Percentiles rank a stretch among this genome's conserved stretches.
Evolutionary conservation across 164 flowering plant genomes (phyloP).

Genomic region (Magnolia sinica): DNA sequence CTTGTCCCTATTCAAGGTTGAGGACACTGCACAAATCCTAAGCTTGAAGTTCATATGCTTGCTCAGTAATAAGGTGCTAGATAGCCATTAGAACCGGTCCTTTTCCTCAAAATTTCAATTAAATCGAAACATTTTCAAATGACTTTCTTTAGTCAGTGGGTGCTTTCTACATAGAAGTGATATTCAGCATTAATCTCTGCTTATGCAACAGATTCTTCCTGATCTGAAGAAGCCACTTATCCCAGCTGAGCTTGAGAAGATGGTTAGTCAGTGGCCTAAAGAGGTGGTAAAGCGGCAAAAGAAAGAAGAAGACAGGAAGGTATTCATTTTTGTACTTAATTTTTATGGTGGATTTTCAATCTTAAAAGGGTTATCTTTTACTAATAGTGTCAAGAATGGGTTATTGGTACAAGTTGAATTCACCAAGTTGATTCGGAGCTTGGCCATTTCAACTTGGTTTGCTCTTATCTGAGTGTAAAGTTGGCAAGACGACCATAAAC

Average conservation of each 20-base stretch:
- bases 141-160: not conserved
- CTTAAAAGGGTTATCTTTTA: not conserved
- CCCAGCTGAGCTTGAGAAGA: conserved; percentile 52
- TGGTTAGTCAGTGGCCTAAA: conserved; percentile 70
- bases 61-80: no score
- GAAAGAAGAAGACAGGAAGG: conserved; percentile 54
- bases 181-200: not conserved
- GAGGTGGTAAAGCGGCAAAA: conserved; percentile 59
- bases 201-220: conserved; percentile 45
- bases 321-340: conserved; percentile 15
- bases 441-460: not conserved
- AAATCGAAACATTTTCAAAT: no score
- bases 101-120: no score
- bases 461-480: not conserved
- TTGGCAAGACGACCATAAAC: not conserved
- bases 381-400: no score
- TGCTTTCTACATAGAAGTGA: not conserved
- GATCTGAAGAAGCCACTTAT: conserved; percentile 43
- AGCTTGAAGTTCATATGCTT: no score
- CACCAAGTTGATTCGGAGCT: not conserved
- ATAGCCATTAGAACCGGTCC: no score
- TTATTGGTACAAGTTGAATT: not conserved
- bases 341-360: not conserved
- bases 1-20: not conserved
- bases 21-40: not conserved